phyloP scores from a whole-genome alignment of 192 early-diverging fungal species.

The Gigaspora rosea region DNA sequence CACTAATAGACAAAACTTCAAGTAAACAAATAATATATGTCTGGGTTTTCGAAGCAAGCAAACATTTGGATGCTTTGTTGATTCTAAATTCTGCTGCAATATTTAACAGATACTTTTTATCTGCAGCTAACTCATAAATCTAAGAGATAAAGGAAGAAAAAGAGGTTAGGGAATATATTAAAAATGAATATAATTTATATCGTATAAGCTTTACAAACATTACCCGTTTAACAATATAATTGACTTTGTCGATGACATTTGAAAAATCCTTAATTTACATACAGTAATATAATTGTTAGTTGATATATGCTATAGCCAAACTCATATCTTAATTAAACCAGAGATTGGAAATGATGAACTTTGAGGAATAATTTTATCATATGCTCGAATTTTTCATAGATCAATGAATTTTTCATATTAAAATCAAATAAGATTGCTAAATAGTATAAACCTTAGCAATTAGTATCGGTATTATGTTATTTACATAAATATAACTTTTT shows the following conservation, averaged over 20 bases:
- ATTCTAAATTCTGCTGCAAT: constrained; percentile 39
- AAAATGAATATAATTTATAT: neutral
- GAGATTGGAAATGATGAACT: too few relatives aligned
- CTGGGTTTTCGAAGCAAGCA: constrained; percentile 37
- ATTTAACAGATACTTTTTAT: constrained; percentile 35
- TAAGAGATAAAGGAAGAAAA: neutral
- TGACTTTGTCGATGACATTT: constrained; percentile 34
- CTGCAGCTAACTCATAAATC: constrained; percentile 33
- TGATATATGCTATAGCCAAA: too few relatives aligned
- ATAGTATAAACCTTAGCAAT: too few relatives aligned
- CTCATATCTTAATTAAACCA: too few relatives aligned
- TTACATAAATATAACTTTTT: too few relatives aligned
- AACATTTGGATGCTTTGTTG: constrained; percentile 32
- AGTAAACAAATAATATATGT: constrained; percentile 38
- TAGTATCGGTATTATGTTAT: too few relatives aligned
- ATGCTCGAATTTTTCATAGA: too few relatives aligned
- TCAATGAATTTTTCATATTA: too few relatives aligned
- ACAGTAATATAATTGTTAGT: too few relatives aligned
- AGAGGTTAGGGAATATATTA: neutral
- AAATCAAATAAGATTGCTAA: too few relatives aligned
- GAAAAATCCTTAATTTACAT: constrained; percentile 19
- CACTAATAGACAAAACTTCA: constrained; percentile 29
- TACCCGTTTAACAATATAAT: constrained; percentile 13
- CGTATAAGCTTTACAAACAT: neutral
- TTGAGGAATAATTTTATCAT: too few relatives aligned